phyloP scores from a whole-genome alignment of 148 eudicot species.

The Rhododendron henanense region DNA sequence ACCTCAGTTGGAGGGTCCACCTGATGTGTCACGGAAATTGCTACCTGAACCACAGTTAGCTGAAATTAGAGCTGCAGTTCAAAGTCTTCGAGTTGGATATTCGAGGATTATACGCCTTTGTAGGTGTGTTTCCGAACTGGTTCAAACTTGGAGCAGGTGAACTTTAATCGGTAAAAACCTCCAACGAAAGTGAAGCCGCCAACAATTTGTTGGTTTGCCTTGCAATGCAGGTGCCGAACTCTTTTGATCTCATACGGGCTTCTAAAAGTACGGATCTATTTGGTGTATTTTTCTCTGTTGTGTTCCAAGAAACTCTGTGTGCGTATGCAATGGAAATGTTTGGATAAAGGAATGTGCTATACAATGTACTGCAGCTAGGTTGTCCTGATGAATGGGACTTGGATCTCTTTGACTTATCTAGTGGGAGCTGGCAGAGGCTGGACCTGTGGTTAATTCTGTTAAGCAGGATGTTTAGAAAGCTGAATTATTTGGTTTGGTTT shows the following conservation, averaged over 20 bases:
- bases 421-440: not conserved
- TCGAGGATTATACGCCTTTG: conserved; percentile 57
- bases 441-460: not conserved
- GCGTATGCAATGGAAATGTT: not conserved
- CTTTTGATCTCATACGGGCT: not conserved
- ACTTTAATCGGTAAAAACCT: not conserved
- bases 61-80: conserved; percentile 51
- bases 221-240: not conserved
- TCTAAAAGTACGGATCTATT: not conserved
- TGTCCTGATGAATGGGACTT: not conserved
- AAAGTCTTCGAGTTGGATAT: conserved; percentile 53
- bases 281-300: not conserved
- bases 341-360: not conserved
- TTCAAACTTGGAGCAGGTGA: conserved; percentile 34
- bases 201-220: not conserved
- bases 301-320: not conserved
- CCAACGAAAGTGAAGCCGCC: not conserved
- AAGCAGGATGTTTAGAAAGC: not conserved
- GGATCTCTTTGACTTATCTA: not conserved
- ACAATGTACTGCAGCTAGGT: not conserved
- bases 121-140: conserved; percentile 43
- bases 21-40: conserved; percentile 19
- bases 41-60: conserved; percentile 25
- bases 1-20: conserved; percentile 30
- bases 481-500: not conserved